These are phyloP conservation scores for Coniophora puteana DNA, from an alignment of 1,284 basidiomycete species.

Conservation along the genomic window DNA sequence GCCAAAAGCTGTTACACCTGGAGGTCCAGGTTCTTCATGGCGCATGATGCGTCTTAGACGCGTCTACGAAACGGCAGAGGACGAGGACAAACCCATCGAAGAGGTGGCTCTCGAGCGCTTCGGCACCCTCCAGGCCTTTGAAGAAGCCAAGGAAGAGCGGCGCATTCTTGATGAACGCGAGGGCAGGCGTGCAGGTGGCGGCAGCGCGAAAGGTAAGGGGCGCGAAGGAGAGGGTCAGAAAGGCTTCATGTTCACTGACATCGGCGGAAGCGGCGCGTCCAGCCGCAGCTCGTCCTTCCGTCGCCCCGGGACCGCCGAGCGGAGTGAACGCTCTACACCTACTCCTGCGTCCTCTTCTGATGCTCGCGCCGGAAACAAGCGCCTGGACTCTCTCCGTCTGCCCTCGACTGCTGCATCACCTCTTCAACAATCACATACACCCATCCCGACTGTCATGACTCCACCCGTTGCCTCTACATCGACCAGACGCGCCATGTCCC, in stretches of 20 bases:
- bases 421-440: slow-evolving; percentile 62
- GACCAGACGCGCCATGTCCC: slow-evolving; percentile 51
- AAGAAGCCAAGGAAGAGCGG: slow-evolving; percentile 85
- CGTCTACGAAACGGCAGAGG: slow-evolving; percentile 87
- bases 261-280: slow-evolving; percentile 56
- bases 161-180: slow-evolving; percentile 81
- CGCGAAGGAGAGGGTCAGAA: slow-evolving; percentile 42
- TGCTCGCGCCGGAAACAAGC: slow-evolving; percentile 36
- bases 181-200: slow-evolving; percentile 43
- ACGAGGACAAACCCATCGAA: slow-evolving; percentile 73
- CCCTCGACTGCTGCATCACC: slow-evolving; percentile 49
- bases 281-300: slow-evolving; percentile 63
- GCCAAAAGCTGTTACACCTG: slow-evolving; percentile 60
- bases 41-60: slow-evolving; percentile 95
- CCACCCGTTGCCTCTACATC: slow-evolving; percentile 47
- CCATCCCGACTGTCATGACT: slow-evolving; percentile 87
- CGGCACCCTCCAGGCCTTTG: slow-evolving; percentile 79
- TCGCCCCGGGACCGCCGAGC: slow-evolving; percentile 57
- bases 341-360: slow-evolving; percentile 40
- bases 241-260: slow-evolving; percentile 66
- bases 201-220: slow-evolving; percentile 32
- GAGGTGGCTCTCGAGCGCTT: slow-evolving; percentile 89
- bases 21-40: slow-evolving; percentile 93
- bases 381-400: slow-evolving; percentile 52
- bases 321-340: slow-evolving; percentile 58